A percentile compares a stretch with the other conserved stretches of the same genome.
phyloP scores from a whole-genome alignment of 2,329 filamentous ascomycete genomes.

The Ceratocystiopsis brevicomis region DNA sequence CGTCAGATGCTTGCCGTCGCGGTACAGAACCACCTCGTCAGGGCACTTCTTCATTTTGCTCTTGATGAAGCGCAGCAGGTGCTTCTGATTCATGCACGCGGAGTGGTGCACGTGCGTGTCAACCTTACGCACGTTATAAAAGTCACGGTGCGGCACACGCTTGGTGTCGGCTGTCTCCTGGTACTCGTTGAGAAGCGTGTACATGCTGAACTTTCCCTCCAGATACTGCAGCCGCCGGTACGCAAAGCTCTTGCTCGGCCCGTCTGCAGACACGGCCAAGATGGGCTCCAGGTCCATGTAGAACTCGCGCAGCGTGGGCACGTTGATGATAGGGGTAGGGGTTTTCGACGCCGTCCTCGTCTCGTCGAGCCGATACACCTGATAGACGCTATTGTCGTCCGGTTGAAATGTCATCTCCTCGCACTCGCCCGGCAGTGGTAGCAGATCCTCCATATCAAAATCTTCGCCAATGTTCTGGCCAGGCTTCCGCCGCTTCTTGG shows the following conservation, averaged over 20 bases:
- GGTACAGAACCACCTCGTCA: conserved; percentile 78
- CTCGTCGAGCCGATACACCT: conserved; percentile 57
- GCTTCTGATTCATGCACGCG: conserved; percentile 99
- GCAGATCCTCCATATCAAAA: conserved; percentile 61
- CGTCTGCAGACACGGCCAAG: conserved; percentile 78
- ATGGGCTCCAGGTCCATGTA: conserved; percentile 88
- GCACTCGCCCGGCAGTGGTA: conserved; percentile 47
- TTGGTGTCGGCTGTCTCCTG: conserved; percentile 97
- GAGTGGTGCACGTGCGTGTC: conserved; percentile 99
- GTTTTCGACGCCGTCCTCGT: conserved; percentile 40
- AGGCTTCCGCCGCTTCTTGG: conserved; percentile 44
- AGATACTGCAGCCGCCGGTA: conserved; percentile 88
- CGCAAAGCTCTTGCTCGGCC: conserved; percentile 90
- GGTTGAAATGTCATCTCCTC: conserved; percentile 59
- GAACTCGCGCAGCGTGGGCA: conserved; percentile 88
- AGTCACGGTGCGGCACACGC: conserved; percentile 90
- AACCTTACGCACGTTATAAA: conserved; percentile 97
- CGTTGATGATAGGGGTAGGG: conserved; percentile 57
- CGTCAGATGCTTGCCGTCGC: conserved; percentile 83
- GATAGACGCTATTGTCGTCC: conserved; percentile 74
- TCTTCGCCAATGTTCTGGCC: conserved; percentile 84
- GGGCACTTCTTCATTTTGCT: conserved; percentile 99
- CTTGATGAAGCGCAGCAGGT: conserved; percentile 94
- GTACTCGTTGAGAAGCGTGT: conserved; percentile 84
- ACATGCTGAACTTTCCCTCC: conserved; percentile 93